These are phyloP conservation scores for Albugo candida DNA, from an alignment of 352 stramenopile genomes.

Conservation along the genomic window DNA sequence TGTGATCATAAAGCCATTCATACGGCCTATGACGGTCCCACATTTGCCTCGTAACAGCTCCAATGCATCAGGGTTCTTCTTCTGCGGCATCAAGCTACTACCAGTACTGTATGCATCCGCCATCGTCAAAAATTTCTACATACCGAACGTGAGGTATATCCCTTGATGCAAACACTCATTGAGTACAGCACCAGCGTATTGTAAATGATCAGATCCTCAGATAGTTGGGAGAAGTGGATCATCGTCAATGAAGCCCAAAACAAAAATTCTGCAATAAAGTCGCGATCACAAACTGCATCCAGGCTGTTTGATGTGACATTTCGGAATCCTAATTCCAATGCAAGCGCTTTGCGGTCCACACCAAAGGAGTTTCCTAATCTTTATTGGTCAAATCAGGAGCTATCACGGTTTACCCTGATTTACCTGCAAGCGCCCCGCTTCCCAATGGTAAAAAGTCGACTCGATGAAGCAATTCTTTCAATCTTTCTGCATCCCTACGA, in stretches of 20 bases:
- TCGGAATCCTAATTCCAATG: slow-evolving; percentile 85
- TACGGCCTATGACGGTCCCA: slow-evolving; percentile 85
- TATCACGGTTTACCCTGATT: background rate
- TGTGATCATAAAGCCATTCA: slow-evolving; percentile 90
- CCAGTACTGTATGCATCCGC: slow-evolving; percentile 96
- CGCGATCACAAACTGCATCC: slow-evolving; percentile 95
- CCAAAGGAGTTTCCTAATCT: slow-evolving; percentile 88
- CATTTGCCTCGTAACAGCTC: slow-evolving; percentile 96
- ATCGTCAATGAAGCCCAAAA: slow-evolving; percentile 94
- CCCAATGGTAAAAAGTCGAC: slow-evolving; percentile 94
- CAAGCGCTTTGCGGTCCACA: slow-evolving; percentile 88
- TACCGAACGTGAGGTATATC: background rate
- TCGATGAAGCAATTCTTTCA: slow-evolving; percentile 86
- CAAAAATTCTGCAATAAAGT: slow-evolving; percentile 98
- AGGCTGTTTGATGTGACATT: slow-evolving; percentile 91
- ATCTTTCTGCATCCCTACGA: slow-evolving; percentile 84
- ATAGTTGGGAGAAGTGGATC: slow-evolving; percentile 93
- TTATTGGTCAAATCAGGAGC: background rate
- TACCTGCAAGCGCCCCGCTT: slow-evolving; percentile 87
- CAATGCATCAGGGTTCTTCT: slow-evolving; percentile 99
- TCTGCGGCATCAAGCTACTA: slow-evolving; percentile 98
- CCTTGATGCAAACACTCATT: background rate
- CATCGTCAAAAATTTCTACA: slow-evolving; percentile 85
- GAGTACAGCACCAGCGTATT: slow-evolving; percentile 52
- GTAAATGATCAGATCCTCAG: slow-evolving; percentile 98